Evolutionary conservation across 306 rosid species (phyloP), one percentile per base, ranked within the genome.

Genomic region (Argentina anserina): DNA sequence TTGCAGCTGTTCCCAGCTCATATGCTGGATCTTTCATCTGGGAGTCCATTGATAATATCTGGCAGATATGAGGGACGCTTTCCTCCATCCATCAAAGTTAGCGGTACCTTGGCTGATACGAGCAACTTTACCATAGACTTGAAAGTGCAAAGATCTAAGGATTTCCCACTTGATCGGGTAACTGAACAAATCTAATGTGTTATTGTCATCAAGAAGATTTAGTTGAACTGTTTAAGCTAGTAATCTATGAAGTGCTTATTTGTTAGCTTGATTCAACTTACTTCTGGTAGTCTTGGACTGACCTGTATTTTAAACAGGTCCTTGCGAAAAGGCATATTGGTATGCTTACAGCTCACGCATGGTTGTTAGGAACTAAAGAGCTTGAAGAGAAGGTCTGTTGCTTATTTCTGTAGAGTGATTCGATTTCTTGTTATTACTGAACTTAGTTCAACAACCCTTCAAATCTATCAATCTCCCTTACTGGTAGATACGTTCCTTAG

Each of bases 241-340:
- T 70, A 23, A 6, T 47, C 72, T n/a, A 18, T 50, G 23, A 50
- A 52, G 14, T 7, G 31, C 45, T n/a, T 10, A 6, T 52, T 53
- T 62, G 10, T 34, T 62, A 17, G 21, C 37, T 43, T 42, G 29
- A 53, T 23, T 69, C 47, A 9, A 50, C 41, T 10, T 26, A 36
- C 34, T 13, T 12, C 13, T 36, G 36, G 13, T 34, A 50, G 18
- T 14, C 9, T 18, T 56, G 39, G 15, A 53, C 28, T 53, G 5
- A 15, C 36, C 37, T 6, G 9, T 7, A 21, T 3, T 18, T 28
- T 70, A 39, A 67, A 31, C 90, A 94, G 99, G 90, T 94, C 40
- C 90, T 91, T 84, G 86, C 95, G 28, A 85, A 87, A 84, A 85
- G 92, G 79, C 99, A 91, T 41, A 77, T 91, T 59, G 97, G 91